These are phyloP conservation scores for Zychaea mexicana DNA, from an alignment of 371 early-diverging fungal genomes.

Conservation along the genomic window DNA sequence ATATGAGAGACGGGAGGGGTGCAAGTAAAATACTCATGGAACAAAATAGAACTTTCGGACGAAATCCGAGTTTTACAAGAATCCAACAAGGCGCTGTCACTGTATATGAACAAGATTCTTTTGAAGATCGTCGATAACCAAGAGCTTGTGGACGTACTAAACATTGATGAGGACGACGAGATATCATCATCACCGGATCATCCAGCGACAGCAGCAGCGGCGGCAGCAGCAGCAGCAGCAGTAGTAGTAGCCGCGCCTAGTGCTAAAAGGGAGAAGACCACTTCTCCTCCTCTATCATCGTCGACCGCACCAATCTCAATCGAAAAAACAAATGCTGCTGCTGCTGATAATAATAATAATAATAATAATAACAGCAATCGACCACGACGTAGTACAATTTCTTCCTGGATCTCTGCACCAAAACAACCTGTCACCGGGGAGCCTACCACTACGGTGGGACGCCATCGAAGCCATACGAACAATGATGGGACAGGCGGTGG, in stretches of 20 bases:
- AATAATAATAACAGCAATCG: neutral
- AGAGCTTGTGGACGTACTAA: conserved; percentile 29
- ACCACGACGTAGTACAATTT: conserved; percentile 29
- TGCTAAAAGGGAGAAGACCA: neutral
- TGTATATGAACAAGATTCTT: conserved; percentile 40
- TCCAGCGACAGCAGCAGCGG: neutral
- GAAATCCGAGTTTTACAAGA: conserved; percentile 28
- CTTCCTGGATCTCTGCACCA: conserved; percentile 21
- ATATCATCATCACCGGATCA: neutral
- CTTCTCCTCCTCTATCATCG: neutral
- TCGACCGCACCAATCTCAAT: neutral
- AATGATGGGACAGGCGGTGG: too few relatives aligned
- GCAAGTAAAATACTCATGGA: neutral
- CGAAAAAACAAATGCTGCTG: too few relatives aligned
- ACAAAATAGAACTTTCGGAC: conserved; percentile 21
- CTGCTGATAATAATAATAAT: neutral
- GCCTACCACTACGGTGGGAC: neutral
- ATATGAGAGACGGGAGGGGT: neutral
- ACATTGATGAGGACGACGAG: conserved; percentile 25
- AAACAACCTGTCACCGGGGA: conserved; percentile 6
- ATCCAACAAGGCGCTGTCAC: conserved; percentile 32
- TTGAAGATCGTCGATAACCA: conserved; percentile 32
- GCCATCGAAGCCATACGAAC: conserved; percentile 9
- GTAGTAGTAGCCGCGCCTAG: neutral
- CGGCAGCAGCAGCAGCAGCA: neutral